Conservation (phyloP, 371 early-diverging fungal genomes). For the Funneliformis caledonium region DNA sequence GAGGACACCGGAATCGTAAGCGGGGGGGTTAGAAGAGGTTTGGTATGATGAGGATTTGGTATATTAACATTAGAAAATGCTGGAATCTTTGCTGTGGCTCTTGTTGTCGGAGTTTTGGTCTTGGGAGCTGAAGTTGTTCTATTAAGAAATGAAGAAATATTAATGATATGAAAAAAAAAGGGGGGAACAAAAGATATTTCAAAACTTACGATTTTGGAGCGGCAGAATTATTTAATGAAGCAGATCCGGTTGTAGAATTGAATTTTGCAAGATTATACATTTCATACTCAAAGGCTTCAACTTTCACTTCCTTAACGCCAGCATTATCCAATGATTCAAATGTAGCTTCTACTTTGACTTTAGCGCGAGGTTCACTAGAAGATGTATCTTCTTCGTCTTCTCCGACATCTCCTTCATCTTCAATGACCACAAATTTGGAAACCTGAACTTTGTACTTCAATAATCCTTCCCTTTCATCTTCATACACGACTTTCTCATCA, state of each 20-base stretch:
- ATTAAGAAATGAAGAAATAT: background rate
- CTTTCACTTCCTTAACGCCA: constrained; percentile 38
- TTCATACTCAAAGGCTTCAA: constrained; percentile 40
- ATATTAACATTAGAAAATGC: constrained; percentile 35
- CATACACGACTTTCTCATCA: constrained; percentile 23
- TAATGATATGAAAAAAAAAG: constrained; percentile 1
- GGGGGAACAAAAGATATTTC: background rate
- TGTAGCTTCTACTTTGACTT: constrained; percentile 33
- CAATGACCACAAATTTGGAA: constrained; percentile 29
- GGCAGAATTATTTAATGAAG: background rate
- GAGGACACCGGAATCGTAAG: constrained; percentile 32
- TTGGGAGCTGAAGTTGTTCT: background rate
- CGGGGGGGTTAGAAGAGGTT: constrained; percentile 20
- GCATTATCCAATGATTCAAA: constrained; percentile 37
- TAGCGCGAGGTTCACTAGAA: background rate
- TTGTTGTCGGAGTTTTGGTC: background rate
- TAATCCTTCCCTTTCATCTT: constrained; percentile 35
- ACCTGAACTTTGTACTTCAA: constrained; percentile 33
- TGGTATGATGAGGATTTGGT: constrained; percentile 39
- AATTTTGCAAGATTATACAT: constrained; percentile 40
- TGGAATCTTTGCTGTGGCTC: constrained; percentile 26
- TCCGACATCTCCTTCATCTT: background rate
- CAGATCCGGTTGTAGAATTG: background rate
- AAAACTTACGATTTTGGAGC: constrained; percentile 27
- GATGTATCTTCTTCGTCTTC: constrained; percentile 8